Base-by-base conservation (phyloP, 140 eudicot species). In the Flaveria floridana region DNA sequence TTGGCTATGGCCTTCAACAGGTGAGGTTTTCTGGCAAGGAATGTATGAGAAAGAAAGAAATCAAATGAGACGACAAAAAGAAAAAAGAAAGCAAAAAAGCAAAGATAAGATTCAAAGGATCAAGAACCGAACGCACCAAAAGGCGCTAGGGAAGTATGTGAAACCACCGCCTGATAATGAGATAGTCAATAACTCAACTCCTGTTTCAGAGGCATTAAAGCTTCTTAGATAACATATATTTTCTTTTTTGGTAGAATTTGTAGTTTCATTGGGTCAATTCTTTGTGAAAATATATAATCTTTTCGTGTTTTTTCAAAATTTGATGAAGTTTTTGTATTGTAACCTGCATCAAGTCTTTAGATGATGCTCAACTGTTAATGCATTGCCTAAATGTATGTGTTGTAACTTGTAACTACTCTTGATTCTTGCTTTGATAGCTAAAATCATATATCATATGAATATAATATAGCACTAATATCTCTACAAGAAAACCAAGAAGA, bases 21-120 rank as follows among this genome's bases (percentile, higher is more conserved):
- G 99, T 1, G 99, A 94, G 83, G 86, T 94, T 11, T 86, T 82
- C 81, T 94, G 97, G 97, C 89, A 90, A 76, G 99, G 99, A 1
- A 77, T 85, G 23, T 88, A 83, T 57, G 99, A 90, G 19, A 94
- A 84, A 73, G 99, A 94, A 84, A 85, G 79, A 76, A 82, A 52
- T 73, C 86, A 82, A 80, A 82, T 83, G 77, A 86, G 80, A 48
- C 81, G 68, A 14, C 91, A 85, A 15, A 90, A 87, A 30, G 96
- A 86, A 48, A 89, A 82, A 84, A 64, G 81, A 57, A 87, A 84
- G 80, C 89, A 88, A 68, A 82, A 82, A 72, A 90, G 89, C 70
- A 88, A 83, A 69, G 99, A 90, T 26, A 94, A 94, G 73, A 81
- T 90, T 5, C 76, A 69, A 34, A 75, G 99, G 71, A 94, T 94